Conservation (phyloP, 257 asterid species). For the Primulina tabacum region DNA sequence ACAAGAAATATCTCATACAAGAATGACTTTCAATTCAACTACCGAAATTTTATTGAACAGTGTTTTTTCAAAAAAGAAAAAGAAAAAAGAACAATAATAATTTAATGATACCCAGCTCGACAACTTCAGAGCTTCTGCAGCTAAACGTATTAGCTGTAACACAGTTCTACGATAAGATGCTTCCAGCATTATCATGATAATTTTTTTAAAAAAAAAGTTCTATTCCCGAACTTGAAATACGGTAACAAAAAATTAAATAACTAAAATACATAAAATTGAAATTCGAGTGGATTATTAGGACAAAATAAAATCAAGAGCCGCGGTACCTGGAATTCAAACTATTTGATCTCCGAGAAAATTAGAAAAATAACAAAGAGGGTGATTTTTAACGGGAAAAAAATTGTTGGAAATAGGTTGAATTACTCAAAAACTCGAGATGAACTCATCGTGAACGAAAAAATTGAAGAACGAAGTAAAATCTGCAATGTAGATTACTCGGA, state of each 20-base stretch:
- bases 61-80: not conserved
- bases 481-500: conserved; percentile 24
- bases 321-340: conserved; percentile 34
- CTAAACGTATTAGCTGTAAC: conserved; percentile 30
- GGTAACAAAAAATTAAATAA: not conserved
- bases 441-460: conserved; percentile 27
- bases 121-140: conserved; percentile 21
- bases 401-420: conserved; percentile 19
- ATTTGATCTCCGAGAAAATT: conserved; percentile 31
- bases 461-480: not conserved
- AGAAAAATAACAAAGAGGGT: not conserved
- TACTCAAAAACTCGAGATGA: conserved; percentile 20
- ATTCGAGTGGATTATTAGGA: not conserved
- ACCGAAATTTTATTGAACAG: not conserved
- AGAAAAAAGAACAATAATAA: conserved; percentile 10
- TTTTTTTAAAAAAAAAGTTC: not conserved
- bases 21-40: not conserved
- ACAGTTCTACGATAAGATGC: conserved; percentile 15
- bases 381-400: conserved; percentile 16
- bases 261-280: not conserved
- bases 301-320: not conserved
- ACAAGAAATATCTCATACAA: not conserved
- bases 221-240: conserved; percentile 19
- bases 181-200: conserved; percentile 27
- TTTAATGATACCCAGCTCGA: conserved; percentile 19